Evolutionary conservation across 2,329 filamentous ascomycete genomes (phyloP).

Genomic region (Pyricularia sp.): DNA sequence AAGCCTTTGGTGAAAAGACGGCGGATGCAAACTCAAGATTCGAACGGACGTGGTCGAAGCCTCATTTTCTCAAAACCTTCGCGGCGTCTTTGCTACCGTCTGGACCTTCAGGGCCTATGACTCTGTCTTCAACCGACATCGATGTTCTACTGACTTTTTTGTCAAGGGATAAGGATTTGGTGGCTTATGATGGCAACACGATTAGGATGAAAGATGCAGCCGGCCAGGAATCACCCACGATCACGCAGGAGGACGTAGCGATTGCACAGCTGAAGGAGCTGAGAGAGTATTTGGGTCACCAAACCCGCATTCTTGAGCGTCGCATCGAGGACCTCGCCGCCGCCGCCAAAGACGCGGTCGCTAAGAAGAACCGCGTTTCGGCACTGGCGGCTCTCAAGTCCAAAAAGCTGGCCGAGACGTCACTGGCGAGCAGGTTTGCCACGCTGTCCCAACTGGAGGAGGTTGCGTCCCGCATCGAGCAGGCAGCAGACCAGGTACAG

Average conservation of each 20-base stretch:
- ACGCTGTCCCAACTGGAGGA: constrained; percentile 76
- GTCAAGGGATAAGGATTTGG: constrained; percentile 52
- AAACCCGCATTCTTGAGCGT: constrained; percentile 56
- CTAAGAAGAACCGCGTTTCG: constrained; percentile 60
- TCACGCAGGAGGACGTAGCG: constrained; percentile 71
- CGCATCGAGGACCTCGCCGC: constrained; percentile 57
- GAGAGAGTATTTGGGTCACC: constrained; percentile 62
- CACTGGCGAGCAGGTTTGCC: constrained; percentile 60
- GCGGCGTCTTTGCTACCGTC: constrained; percentile 33
- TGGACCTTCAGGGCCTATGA: constrained; percentile 21
- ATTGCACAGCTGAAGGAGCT: constrained; percentile 79
- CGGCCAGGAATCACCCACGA: constrained; percentile 25
- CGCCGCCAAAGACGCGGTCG: constrained; percentile 61
- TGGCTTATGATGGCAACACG: constrained; percentile 54
- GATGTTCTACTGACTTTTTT: constrained; percentile 63
- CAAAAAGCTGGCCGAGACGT: constrained; percentile 73
- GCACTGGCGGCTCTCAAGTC: constrained; percentile 72
- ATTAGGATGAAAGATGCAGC: constrained; percentile 58
- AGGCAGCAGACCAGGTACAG: constrained; percentile 76
- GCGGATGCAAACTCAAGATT: constrained; percentile 38
- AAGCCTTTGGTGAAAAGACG: constrained; percentile 38
- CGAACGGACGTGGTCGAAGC: constrained; percentile 58
- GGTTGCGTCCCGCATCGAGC: constrained; percentile 72
- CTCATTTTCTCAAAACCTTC: constrained; percentile 54
- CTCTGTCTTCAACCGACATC: constrained; percentile 54